Evolutionary conservation across 192 early-diverging fungal genomes (phyloP).

Genomic region (Backusella sp.): DNA sequence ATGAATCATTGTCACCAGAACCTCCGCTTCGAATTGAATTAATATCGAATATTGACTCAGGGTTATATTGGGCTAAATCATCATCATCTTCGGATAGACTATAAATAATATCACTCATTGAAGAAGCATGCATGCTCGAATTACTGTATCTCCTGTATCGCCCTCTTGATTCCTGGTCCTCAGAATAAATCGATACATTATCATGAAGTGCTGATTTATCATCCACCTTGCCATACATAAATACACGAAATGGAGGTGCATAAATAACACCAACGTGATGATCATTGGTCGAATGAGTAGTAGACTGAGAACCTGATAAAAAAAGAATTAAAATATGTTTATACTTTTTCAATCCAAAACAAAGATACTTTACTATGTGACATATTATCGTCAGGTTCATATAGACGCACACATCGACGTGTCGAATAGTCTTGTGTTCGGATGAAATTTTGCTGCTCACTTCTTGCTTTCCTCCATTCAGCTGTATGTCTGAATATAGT

Average conservation of each 20-base stretch:
- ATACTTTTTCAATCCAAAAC: neutral
- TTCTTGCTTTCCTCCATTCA: conserved; percentile 45
- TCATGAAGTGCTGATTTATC: conserved; percentile 5
- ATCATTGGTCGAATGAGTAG: conserved; percentile 27
- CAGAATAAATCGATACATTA: neutral
- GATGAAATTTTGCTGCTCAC: conserved; percentile 61
- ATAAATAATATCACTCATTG: neutral
- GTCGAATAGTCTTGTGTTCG: conserved; percentile 61
- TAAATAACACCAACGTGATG: conserved; percentile 50
- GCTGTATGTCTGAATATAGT: conserved; percentile 54
- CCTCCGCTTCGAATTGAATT: neutral
- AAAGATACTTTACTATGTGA: neutral
- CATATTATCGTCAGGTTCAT: conserved; percentile 37
- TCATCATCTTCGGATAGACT: neutral
- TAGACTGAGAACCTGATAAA: conserved; percentile 18
- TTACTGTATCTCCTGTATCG: neutral
- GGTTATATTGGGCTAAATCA: neutral
- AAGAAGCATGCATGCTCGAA: neutral
- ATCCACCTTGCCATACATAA: conserved; percentile 32
- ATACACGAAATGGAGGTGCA: conserved; percentile 46
- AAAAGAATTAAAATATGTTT: neutral
- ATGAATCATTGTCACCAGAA: conserved; percentile 22
- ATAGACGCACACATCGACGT: conserved; percentile 56
- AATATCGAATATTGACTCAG: neutral
- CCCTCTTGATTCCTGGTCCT: neutral